Evolutionary conservation across 192 early-diverging fungal genomes (phyloP), one percentile per base, ranked within the genome.

Genomic region (Phlyctochytrium planicorne): DNA sequence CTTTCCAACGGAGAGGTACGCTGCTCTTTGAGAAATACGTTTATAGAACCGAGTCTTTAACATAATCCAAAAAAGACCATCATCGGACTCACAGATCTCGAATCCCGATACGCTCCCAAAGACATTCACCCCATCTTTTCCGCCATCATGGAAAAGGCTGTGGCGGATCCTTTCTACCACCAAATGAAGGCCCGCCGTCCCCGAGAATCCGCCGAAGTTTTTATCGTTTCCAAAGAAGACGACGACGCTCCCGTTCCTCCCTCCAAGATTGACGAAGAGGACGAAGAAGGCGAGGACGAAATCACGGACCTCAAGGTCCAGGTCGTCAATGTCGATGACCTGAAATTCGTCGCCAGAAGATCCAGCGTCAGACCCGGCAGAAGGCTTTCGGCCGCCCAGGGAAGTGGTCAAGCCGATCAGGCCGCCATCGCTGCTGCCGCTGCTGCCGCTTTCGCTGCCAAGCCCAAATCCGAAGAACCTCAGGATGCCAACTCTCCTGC

Each of bases 201-300:
- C 6, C 55, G 55, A 6, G 20, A 57, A 29, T 57, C 55, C 55
- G 40, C 40, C 40, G 55, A 57, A 14, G 55, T 57, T 25, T 57
- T 57, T 29, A 25, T 57, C 55, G 55, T 57, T 27, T 25, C 16
- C 55, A 29, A 29, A 12, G 55, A 20, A 12, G 55, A 57, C 12
- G 55, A 57, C 55, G 55, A 57, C 55, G 55, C 10, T 6, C 12
- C 55, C 4, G 14, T 25, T 4, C 55, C 55, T 6, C 55, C 55
- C 6, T 6, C 27, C 12, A 14, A 10, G 12, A 4, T 10, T 25
- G 40, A 47, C 10, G 20, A 47, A 20, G 40, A 14, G 40, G 6
- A 10, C 20, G 55, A 14, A 14, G 55, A 57, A 27, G 55, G 12
- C 27, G 40, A 47, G 20, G 40, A 47, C 40, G 40, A 47, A 47